Percentiles rank a stretch among this genome's conserved stretches.
Evolutionary conservation across 164 flowering plant species (phyloP).

Genomic region (Tetrastigma voinierianum): DNA sequence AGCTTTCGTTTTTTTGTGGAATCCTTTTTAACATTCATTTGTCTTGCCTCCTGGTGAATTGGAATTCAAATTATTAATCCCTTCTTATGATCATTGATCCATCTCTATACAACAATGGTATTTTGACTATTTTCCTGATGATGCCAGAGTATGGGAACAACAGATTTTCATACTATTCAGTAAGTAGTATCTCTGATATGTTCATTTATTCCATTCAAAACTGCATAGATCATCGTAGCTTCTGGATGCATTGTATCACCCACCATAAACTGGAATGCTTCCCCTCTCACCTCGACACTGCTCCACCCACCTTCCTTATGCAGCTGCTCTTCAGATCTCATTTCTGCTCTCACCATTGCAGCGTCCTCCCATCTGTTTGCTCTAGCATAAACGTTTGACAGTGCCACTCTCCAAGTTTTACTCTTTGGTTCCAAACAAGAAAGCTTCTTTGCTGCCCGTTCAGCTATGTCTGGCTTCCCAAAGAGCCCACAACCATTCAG

Average conservation of each 20-base stretch:
- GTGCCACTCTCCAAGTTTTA: conserved; percentile 13
- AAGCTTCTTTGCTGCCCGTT: conserved; percentile 12
- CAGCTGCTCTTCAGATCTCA: conserved; percentile 13
- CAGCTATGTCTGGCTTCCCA: conserved; percentile 16
- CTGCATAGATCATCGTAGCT: conserved; percentile 15
- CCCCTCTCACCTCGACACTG: conserved; percentile 25
- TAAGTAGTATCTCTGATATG: conserved; percentile 11
- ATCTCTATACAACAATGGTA: no score
- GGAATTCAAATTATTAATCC: no score
- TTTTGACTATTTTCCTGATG: no score
- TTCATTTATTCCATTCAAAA: neutral
- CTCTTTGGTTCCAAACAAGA: conserved; percentile 16
- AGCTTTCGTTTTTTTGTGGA: no score
- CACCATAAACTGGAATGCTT: conserved; percentile 14
- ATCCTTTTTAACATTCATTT: no score
- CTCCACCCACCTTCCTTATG: conserved; percentile 33
- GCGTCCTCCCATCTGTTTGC: conserved; percentile 25
- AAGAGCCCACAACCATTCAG: conserved; percentile 20
- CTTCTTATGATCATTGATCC: no score
- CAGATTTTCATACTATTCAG: neutral
- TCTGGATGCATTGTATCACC: conserved; percentile 30
- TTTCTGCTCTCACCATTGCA: conserved; percentile 15
- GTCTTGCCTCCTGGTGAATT: no score
- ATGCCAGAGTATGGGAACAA: no score
- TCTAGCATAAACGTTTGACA: conserved; percentile 21